A percentile compares a stretch with the other conserved stretches of the same genome.
Evolutionary conservation across 1,284 basidiomycete species (phyloP).

Genomic region (Schizopora paradoxa): DNA sequence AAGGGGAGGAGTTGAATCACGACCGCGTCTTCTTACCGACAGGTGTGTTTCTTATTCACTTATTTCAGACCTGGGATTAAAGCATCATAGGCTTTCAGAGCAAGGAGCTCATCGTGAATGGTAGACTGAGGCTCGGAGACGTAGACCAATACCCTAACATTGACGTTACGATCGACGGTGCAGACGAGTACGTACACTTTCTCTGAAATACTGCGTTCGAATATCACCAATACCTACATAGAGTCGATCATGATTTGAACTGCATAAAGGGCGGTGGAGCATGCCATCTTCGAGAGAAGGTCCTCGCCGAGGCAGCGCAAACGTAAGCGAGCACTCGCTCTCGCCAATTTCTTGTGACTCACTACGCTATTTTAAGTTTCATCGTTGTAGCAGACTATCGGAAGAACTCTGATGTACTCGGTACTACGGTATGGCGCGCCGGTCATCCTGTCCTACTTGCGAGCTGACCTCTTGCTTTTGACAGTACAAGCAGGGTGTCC

Average conservation of each 20-base stretch:
- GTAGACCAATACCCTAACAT: slow-evolving; percentile 87
- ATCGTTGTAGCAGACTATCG: slow-evolving; percentile 94
- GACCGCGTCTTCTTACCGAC: slow-evolving; percentile 88
- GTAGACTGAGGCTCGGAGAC: slow-evolving; percentile 82
- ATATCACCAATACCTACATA: slow-evolving; percentile 28
- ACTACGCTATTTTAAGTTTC: slow-evolving; percentile 48
- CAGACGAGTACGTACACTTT: slow-evolving; percentile 75
- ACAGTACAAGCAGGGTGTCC: slow-evolving; percentile 86
- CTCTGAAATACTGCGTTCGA: not conserved
- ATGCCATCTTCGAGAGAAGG: slow-evolving; percentile 96
- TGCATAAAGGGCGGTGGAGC: slow-evolving; percentile 98
- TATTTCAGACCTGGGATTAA: not conserved
- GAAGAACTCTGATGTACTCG: slow-evolving; percentile 83
- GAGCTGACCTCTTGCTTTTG: slow-evolving; percentile 7
- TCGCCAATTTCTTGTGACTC: not conserved
- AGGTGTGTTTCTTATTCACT: slow-evolving; percentile 37
- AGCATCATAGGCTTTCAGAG: slow-evolving; percentile 79
- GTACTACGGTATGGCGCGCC: slow-evolving; percentile 63
- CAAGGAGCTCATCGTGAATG: slow-evolving; percentile 87
- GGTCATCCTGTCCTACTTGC: not conserved
- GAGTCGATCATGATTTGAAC: slow-evolving; percentile 85
- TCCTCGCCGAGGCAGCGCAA: slow-evolving; percentile 92
- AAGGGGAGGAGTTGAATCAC: slow-evolving; percentile 74
- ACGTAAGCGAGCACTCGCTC: slow-evolving; percentile 44
- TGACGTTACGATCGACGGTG: slow-evolving; percentile 96